phyloP scores from a whole-genome alignment of 192 early-diverging fungal species.

The Umbelopsis isabellina region DNA sequence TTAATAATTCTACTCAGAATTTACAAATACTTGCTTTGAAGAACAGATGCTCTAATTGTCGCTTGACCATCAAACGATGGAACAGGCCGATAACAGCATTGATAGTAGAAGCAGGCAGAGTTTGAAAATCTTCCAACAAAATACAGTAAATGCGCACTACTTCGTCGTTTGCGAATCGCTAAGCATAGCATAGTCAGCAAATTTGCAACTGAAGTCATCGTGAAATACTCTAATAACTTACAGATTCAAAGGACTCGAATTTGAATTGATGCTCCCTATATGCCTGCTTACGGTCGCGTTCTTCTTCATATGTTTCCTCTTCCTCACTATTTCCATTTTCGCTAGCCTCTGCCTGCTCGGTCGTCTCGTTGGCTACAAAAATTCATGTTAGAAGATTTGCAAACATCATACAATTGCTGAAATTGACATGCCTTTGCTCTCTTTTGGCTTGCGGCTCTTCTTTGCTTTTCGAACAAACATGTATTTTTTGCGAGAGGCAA shows the following conservation, averaged over 20 bases:
- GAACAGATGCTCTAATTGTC: conserved; percentile 53
- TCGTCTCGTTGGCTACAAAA: background rate
- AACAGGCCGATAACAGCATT: conserved; percentile 61
- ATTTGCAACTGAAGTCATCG: background rate
- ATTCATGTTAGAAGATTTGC: background rate
- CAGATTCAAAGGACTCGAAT: conserved; percentile 53
- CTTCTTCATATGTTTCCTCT: conserved; percentile 34
- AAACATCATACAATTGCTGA: background rate
- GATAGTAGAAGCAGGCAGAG: conserved; percentile 53
- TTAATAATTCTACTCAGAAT: background rate
- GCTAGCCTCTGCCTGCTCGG: background rate
- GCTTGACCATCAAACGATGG: conserved; percentile 70
- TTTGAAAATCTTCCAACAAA: conserved; percentile 56
- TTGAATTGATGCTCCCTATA: conserved; percentile 51
- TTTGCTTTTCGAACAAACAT: conserved; percentile 50
- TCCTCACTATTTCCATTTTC: conserved; percentile 27
- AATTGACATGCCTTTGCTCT: conserved; percentile 16
- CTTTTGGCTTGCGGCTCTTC: conserved; percentile 39
- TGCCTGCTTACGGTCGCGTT: conserved; percentile 36
- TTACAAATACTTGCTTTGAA: conserved; percentile 48
- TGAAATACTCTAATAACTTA: conserved; percentile 26
- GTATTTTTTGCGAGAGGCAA: conserved; percentile 52
- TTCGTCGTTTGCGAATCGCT: conserved; percentile 60
- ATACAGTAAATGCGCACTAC: conserved; percentile 57
- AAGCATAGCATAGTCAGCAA: background rate